These are phyloP conservation scores for Camelina hispida DNA, from an alignment of 345 rosid species.

Conservation along the genomic window DNA sequence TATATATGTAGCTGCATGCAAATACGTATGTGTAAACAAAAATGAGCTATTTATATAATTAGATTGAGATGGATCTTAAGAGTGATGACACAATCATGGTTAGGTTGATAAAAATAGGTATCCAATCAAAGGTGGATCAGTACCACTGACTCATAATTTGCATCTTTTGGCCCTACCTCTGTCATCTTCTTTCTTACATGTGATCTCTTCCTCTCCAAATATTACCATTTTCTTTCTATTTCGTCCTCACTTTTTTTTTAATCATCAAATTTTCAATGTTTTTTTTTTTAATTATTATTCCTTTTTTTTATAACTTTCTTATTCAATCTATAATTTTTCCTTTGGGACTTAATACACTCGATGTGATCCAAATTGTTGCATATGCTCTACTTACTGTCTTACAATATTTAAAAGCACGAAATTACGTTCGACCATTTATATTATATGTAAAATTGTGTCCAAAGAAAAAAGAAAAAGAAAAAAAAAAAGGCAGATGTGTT, in stretches of 20 bases:
- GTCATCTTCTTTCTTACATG: constrained; percentile 41
- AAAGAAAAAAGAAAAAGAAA: background rate
- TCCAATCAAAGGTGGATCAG: constrained; percentile 39
- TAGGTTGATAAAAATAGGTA: constrained; percentile 34
- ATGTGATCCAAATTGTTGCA: background rate
- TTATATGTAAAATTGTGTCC: background rate
- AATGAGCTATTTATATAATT: background rate
- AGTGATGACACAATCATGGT: constrained; percentile 42
- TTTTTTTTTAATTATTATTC: no score
- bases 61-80: constrained; percentile 6
- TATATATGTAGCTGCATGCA: constrained; percentile 22
- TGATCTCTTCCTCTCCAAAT: constrained; percentile 21
- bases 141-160: constrained; percentile 36
- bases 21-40: background rate
- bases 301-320: background rate
- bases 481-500: background rate
- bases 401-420: background rate
- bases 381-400: no score
- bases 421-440: no score
- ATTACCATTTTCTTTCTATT: constrained; percentile 12
- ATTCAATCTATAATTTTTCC: background rate
- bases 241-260: background rate
- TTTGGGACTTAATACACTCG: background rate
- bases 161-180: constrained; percentile 19
- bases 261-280: background rate